Conservation (phyloP, 495 filamentous ascomycete species). For the Parathielavia appendiculata region DNA sequence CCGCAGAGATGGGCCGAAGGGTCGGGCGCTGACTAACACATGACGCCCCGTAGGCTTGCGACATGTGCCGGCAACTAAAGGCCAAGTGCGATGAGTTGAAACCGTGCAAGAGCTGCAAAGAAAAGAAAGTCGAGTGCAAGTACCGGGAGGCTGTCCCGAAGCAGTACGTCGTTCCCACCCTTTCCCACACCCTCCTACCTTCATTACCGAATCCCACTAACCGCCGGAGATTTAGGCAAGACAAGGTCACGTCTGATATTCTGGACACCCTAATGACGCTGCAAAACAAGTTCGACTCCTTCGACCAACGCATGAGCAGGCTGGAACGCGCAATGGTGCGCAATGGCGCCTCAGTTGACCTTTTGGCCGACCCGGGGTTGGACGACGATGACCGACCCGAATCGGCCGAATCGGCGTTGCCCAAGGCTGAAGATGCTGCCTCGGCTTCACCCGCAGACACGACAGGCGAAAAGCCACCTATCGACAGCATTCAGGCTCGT, state of each 20-base stretch:
- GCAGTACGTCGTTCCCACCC: slow-evolving; percentile 46
- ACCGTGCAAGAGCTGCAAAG: slow-evolving; percentile 53
- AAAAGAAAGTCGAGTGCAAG: slow-evolving; percentile 55
- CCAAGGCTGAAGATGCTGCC: slow-evolving; percentile 19
- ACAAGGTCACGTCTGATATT: slow-evolving; percentile 49
- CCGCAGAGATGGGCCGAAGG: neutral
- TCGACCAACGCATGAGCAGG: slow-evolving; percentile 27
- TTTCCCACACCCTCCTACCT: neutral
- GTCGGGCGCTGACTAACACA: slow-evolving; percentile 23
- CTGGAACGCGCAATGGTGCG: slow-evolving; percentile 25
- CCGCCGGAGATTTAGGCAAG: slow-evolving; percentile 37
- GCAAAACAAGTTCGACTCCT: slow-evolving; percentile 30
- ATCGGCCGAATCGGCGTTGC: slow-evolving; percentile 22
- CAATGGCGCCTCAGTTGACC: slow-evolving; percentile 14
- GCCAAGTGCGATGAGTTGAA: slow-evolving; percentile 66
- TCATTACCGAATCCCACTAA: slow-evolving; percentile 14
- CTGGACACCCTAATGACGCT: slow-evolving; percentile 38
- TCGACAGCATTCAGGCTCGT: slow-evolving; percentile 29
- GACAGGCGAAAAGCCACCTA: slow-evolving; percentile 12
- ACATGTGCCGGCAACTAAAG: slow-evolving; percentile 63
- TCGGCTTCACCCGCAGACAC: slow-evolving; percentile 25
- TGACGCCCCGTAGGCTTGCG: slow-evolving; percentile 52
- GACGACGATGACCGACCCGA: slow-evolving; percentile 26
- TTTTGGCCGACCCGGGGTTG: slow-evolving; percentile 12
- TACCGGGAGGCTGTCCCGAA: slow-evolving; percentile 64